phyloP scores from a whole-genome alignment of 768 basidiomycete species.

The Rhodotorula kratochvilovae region DNA sequence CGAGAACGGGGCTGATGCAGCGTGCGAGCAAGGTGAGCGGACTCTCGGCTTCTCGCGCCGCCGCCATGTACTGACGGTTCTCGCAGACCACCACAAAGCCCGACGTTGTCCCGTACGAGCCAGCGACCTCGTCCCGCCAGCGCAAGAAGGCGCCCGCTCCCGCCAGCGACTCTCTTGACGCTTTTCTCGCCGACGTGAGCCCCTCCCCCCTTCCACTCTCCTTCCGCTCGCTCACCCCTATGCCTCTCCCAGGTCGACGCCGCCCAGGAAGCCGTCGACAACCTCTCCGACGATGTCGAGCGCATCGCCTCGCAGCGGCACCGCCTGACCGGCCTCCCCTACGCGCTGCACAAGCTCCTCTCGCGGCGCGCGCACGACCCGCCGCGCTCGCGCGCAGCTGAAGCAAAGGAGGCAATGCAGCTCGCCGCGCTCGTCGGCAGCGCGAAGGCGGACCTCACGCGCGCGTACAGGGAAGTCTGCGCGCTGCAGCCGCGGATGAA shows the following conservation, averaged over 20 bases:
- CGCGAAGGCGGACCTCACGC: neutral
- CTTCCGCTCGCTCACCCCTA: neutral
- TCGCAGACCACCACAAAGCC: neutral
- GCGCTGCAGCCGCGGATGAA: neutral
- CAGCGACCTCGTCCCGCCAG: neutral
- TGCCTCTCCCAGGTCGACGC: neutral
- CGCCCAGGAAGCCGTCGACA: conserved; percentile 8
- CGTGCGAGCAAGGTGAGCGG: neutral
- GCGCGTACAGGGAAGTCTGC: neutral
- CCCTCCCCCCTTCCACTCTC: neutral
- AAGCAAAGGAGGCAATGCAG: neutral
- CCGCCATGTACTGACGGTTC: too few species aligned
- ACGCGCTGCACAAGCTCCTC: neutral
- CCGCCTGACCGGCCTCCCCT: conserved; percentile 7
- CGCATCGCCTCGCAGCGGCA: neutral
- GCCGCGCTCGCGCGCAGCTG: neutral
- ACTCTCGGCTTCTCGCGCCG: too few species aligned
- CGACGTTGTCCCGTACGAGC: neutral
- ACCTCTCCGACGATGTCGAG: conserved; percentile 2
- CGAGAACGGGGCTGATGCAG: neutral
- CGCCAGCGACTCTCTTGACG: neutral
- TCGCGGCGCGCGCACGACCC: too few species aligned
- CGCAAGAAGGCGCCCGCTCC: neutral
- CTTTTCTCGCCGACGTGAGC: neutral
- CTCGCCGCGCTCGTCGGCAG: neutral